Base-by-base conservation (phyloP, 805 yeast genomes). In the Nakazawaea ernobii region DNA sequence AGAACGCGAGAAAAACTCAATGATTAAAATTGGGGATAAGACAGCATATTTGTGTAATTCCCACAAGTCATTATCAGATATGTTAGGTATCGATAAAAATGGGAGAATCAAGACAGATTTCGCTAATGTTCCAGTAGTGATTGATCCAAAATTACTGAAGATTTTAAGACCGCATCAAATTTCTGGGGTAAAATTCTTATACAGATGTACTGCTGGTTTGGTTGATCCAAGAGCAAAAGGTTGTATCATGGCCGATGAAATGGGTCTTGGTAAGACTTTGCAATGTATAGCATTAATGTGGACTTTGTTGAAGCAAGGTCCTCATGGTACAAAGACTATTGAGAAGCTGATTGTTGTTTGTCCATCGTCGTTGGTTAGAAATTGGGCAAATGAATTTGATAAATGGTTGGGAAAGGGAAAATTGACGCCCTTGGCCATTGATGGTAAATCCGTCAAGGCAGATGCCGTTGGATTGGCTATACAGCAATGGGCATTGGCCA, bases 171-270 rank as follows among this genome's bases (percentile, higher is more conserved):
- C 99, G 0, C 99, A 94, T 70, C 99, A 94, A 63, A 82, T 94
- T 4, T 95, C 92, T 42, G 99, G 99, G 53, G 97, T 92, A 37
- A 80, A 87, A 62, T 94, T 94, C 61, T 67, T 94, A 49, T 94
- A 90, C 59, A 69, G 91, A 47, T 92, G 99, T 65, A 89, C 95
- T 0, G 77, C 97, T 1, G 99, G 99, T 0, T 66, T 91, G 32
- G 77, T 84, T 27, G 89, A 85, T 60, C 77, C 88, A 7, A 73
- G 84, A 32, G 97, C 97, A 0, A 80, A 85, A 58, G 99, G 99
- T 2, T 92, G 97, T 60, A 92, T 92, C 43, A 92, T 92, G 98
- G 97, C 97, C 0, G 97, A 90, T 67, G 97, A 87, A 63, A 90
- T 90, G 97, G 97, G 97, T 4, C 70, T 89, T 35, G 97, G 97